Base-by-base conservation (phyloP, 208 protist genomes). In the Trypanosoma platydactyli region DNA sequence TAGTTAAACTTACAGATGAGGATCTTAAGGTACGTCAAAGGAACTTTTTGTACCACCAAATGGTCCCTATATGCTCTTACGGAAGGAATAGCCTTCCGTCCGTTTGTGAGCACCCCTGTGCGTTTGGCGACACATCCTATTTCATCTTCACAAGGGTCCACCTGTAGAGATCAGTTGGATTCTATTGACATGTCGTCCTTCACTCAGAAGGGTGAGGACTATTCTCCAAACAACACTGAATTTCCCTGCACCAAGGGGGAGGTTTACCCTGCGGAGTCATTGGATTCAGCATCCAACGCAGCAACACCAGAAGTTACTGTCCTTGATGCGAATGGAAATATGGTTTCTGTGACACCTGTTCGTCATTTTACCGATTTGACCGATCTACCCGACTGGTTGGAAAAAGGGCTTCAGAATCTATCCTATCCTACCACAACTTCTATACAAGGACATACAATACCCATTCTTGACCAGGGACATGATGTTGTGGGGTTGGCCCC, bases 401-500 rank as follows among this genome's bases (percentile, higher is more conserved):
- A 54, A 27, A 64, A 86, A n/a, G 87, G 81, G 1, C 41, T 98
- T 52, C 1, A 62, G 40, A 12, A 40, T 11, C 72, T 92, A 30
- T 61, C 69, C 20, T 97, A 83, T 60, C 79, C 85, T 6, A 77
- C 68, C 2, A 91, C 91, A 9, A 97, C 93, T 22, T 66, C 80
- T 42, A 97, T 97, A 63, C 95, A 97, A 65, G 79, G 76, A 25
- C 84, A 91, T 60, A 95, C 83, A 0, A 94, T 98, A 52, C 91
- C 93, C 22, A 56, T 89, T 24, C 63, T 98, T 56, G 80, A 93
- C 16, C 49, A 79, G 20, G 97, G 97, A 11, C 75, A 89, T 44
- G 94, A 99, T 80, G 62, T 99, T n/a, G 93, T 99, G 66, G 98
- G 97, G 24, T 78, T 97, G 35, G 98, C 98, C 4, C 89, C 95